Conservation (phyloP, 225 moss, liverwort and hornwort genomes). For the Neckera pumila region DNA sequence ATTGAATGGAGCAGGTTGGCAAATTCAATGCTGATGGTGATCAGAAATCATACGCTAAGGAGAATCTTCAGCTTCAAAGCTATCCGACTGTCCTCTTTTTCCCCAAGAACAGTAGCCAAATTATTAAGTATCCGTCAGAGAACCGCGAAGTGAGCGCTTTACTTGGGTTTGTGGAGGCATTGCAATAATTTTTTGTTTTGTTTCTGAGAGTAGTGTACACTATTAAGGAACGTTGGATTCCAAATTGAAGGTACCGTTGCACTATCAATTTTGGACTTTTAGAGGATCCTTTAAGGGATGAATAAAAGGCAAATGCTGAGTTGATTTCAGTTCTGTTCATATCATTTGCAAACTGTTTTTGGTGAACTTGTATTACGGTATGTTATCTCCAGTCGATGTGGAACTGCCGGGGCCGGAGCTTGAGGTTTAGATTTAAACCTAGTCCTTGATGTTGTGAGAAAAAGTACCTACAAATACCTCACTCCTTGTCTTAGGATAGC, state of each 20-base stretch:
- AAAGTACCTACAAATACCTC: neutral
- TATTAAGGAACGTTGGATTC: neutral
- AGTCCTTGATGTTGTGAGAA: neutral
- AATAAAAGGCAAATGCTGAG: neutral
- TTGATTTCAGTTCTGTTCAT: neutral
- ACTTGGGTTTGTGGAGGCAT: constrained; percentile 69
- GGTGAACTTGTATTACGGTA: neutral
- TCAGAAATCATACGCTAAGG: constrained; percentile 65
- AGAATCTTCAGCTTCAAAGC: constrained; percentile 63
- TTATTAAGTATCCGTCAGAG: constrained; percentile 87
- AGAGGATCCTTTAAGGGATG: neutral
- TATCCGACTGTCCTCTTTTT: constrained; percentile 83
- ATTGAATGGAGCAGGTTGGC: constrained; percentile 56
- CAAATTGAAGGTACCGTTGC: neutral
- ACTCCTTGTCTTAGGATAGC: neutral
- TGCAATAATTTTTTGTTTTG: constrained; percentile 28
- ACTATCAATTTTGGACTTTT: neutral
- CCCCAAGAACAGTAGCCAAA: constrained; percentile 63
- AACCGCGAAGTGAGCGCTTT: constrained; percentile 75
- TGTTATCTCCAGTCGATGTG: neutral
- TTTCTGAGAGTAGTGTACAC: constrained; percentile 2
- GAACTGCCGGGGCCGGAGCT: neutral
- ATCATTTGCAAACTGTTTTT: neutral
- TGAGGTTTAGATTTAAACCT: neutral
- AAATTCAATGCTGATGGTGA: constrained; percentile 88